phyloP scores from a whole-genome alignment of 306 rosid species.

The Urtica urens region DNA sequence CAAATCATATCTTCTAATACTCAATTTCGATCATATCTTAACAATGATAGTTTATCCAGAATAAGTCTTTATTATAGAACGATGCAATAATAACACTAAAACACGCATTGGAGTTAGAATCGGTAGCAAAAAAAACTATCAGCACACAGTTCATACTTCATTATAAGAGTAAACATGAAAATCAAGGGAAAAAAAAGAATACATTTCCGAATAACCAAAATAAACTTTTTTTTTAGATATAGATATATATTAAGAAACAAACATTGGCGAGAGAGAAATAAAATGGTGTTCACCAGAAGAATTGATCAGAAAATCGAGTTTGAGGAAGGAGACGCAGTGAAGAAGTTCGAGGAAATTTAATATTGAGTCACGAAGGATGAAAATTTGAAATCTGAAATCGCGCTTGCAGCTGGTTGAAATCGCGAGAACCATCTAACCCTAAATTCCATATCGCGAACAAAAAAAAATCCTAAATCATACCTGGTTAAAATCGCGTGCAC shows the following conservation, averaged over 20 bases:
- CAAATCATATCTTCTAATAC: no score
- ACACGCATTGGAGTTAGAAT: neutral
- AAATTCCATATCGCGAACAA: no score
- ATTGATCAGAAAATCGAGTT: neutral
- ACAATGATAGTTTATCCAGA: no score
- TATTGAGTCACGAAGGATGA: no score
- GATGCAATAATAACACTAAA: neutral
- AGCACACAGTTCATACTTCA: neutral
- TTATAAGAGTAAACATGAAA: no score
- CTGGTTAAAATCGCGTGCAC: no score
- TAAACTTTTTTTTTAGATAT: neutral
- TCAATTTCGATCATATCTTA: no score
- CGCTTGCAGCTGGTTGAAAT: no score
- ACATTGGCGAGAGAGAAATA: neutral
- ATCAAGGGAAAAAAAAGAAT: neutral
- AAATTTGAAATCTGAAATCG: no score
- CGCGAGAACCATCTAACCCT: no score
- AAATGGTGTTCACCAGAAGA: neutral
- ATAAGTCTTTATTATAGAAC: no score
- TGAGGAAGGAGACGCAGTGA: slow-evolving; percentile 7
- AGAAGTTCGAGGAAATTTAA: neutral
- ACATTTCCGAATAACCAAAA: neutral
- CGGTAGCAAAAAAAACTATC: neutral
- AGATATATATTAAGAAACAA: slow-evolving; percentile 1
- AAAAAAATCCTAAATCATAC: no score